Evolutionary conservation across 202 grass and related monocot species (phyloP).

Genomic region (Alloteropsis angusta): DNA sequence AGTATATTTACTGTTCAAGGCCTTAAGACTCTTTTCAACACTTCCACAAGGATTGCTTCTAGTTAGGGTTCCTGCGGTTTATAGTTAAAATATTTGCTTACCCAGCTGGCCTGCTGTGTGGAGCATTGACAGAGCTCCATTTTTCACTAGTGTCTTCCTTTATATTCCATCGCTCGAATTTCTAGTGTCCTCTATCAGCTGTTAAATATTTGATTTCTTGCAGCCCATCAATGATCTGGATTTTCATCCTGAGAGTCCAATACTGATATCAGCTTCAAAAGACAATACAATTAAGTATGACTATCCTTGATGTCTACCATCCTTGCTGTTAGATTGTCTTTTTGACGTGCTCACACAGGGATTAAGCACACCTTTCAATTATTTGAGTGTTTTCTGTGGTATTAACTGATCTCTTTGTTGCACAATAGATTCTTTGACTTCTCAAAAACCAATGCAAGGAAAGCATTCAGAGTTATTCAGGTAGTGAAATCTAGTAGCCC

Average conservation of each 20-base stretch:
- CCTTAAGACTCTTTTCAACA: background rate
- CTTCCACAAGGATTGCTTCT: background rate
- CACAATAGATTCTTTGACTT: conserved; percentile 86
- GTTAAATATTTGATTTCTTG: conserved; percentile 33
- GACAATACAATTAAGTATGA: conserved; percentile 90
- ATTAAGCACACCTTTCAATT: background rate
- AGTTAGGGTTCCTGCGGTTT: background rate
- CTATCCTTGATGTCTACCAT: conserved; percentile 21
- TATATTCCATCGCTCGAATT: background rate
- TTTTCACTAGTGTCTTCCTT: background rate
- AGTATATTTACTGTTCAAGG: background rate
- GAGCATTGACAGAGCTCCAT: background rate
- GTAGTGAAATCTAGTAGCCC: conserved; percentile 30
- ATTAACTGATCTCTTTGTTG: background rate
- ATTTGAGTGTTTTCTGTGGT: background rate
- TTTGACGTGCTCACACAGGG: background rate
- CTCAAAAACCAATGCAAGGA: conserved; percentile 85
- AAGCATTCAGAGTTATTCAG: conserved; percentile 99
- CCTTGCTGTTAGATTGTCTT: conserved; percentile 4
- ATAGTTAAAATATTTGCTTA: background rate
- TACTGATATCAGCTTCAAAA: conserved; percentile 91
- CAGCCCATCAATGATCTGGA: conserved; percentile 97
- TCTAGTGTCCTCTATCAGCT: background rate
- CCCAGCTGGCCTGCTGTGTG: background rate
- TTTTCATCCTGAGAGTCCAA: conserved; percentile 85